phyloP scores from a whole-genome alignment of 345 rosid genomes.

The Clausena lansium region DNA sequence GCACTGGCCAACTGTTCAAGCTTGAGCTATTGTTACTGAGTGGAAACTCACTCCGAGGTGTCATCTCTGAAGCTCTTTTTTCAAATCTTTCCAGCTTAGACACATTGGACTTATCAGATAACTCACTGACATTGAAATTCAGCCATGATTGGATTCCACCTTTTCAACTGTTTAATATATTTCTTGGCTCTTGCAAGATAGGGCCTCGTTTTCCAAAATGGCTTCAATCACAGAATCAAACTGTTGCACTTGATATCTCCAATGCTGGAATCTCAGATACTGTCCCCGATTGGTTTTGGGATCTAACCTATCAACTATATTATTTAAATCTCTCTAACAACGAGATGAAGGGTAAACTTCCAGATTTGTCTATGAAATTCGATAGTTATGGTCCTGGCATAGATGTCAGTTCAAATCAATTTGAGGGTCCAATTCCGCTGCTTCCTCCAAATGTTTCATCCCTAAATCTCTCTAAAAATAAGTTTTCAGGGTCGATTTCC shows the following conservation, averaged over 20 bases:
- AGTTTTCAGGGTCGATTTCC: not conserved
- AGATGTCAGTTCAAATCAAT: not conserved
- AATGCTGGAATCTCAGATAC: not conserved
- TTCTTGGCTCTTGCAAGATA: not conserved
- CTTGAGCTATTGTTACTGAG: not conserved
- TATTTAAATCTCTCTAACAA: not conserved
- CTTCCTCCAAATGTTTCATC: not conserved
- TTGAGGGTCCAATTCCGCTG: not conserved
- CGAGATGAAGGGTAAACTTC: not conserved
- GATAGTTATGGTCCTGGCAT: not conserved
- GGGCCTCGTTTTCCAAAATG: not conserved
- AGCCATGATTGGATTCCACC: not conserved
- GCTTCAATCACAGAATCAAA: not conserved
- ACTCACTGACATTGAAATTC: not conserved
- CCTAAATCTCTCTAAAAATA: not conserved
- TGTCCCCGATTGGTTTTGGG: not conserved
- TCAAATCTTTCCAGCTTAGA: not conserved
- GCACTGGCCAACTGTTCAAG: not conserved
- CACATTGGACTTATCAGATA: not conserved
- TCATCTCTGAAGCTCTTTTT: not conserved
- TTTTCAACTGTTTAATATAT: not conserved
- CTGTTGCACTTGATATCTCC: not conserved
- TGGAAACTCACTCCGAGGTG: not conserved
- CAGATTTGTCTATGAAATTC: not conserved
- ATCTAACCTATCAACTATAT: not conserved